These are phyloP conservation scores for Diospyros kaki DNA, from an alignment of 148 eudicot genomes.

Conservation along the genomic window DNA sequence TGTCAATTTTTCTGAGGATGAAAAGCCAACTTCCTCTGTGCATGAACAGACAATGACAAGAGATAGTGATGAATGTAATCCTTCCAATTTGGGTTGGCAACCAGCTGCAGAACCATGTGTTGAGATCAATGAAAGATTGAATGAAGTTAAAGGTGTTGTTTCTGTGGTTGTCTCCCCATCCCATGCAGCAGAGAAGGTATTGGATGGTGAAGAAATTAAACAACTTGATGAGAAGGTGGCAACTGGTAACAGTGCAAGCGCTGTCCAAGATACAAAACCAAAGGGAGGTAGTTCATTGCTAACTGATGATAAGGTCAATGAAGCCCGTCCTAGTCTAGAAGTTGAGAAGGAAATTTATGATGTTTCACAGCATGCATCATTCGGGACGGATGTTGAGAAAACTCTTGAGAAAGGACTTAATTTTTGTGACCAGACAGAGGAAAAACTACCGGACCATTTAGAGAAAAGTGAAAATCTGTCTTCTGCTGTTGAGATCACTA, in stretches of 20 bases:
- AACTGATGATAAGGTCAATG: conserved; percentile 23
- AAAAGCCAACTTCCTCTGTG: conserved; percentile 11
- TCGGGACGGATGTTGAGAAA: conserved; percentile 14
- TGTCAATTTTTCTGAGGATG: conserved; percentile 7
- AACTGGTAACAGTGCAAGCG: conserved; percentile 9
- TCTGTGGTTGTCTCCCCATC: conserved; percentile 16
- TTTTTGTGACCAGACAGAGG: conserved; percentile 9
- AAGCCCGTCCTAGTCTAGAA: conserved; percentile 14
- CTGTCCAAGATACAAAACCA: conserved; percentile 19
- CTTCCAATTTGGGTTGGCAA: conserved; percentile 21
- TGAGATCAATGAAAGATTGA: conserved; percentile 20
- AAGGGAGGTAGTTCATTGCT: conserved; percentile 11
- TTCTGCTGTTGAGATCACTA: conserved; percentile 17
- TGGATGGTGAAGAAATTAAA: conserved; percentile 24
- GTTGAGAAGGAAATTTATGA: conserved; percentile 19
- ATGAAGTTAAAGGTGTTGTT: conserved; percentile 20
- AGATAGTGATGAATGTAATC: conserved; percentile 8
- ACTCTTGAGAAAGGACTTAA: conserved; percentile 6
- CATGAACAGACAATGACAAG: conserved; percentile 12
- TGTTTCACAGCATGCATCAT: conserved; percentile 16
- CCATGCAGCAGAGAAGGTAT: conserved; percentile 16
- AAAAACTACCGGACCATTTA: conserved; percentile 15
- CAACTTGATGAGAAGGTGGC: conserved; percentile 15
- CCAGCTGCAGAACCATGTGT: conserved; percentile 16
- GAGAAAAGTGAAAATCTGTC: conserved; percentile 15